phyloP scores from a whole-genome alignment of 768 basidiomycete genomes.

The Postia placenta region DNA sequence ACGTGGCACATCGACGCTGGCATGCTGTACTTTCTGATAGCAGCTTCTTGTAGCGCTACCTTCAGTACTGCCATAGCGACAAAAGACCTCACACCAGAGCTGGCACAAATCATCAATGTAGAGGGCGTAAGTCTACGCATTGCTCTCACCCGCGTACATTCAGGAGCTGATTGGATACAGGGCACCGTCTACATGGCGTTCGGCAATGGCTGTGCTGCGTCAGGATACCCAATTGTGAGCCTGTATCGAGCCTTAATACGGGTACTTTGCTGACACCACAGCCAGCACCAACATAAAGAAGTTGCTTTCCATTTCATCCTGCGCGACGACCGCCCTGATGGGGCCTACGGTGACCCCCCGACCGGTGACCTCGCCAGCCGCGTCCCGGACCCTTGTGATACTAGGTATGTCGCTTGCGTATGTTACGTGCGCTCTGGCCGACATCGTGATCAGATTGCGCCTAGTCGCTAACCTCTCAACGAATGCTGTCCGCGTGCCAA shows the following conservation, averaged over 20 bases:
- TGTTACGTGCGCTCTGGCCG: neutral
- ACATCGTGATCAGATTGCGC: conserved; percentile 10
- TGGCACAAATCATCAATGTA: neutral
- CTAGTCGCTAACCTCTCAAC: conserved; percentile 12
- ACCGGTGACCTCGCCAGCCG: neutral
- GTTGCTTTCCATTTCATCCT: conserved; percentile 19
- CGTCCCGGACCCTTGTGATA: neutral
- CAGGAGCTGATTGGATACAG: no score
- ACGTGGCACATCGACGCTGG: conserved; percentile 5
- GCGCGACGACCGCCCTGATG: conserved; percentile 13
- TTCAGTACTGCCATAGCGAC: conserved; percentile 3
- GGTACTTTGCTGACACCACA: neutral
- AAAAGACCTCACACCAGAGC: conserved; percentile 5
- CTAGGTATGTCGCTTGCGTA: conserved; percentile 2
- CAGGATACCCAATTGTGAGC: conserved; percentile 10
- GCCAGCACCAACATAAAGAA: conserved; percentile 12
- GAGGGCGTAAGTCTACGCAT: conserved; percentile 1
- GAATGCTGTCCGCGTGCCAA: conserved; percentile 14
- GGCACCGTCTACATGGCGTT: conserved; percentile 9
- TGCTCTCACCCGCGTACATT: no score
- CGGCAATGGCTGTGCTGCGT: conserved; percentile 4
- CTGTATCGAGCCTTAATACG: no score
- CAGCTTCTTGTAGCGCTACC: neutral
- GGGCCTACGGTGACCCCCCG: conserved; percentile 4
- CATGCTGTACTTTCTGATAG: neutral